These are phyloP conservation scores for Asterochloris sp. DNA, from an alignment of 139 green algal genomes.

Conservation along the genomic window DNA sequence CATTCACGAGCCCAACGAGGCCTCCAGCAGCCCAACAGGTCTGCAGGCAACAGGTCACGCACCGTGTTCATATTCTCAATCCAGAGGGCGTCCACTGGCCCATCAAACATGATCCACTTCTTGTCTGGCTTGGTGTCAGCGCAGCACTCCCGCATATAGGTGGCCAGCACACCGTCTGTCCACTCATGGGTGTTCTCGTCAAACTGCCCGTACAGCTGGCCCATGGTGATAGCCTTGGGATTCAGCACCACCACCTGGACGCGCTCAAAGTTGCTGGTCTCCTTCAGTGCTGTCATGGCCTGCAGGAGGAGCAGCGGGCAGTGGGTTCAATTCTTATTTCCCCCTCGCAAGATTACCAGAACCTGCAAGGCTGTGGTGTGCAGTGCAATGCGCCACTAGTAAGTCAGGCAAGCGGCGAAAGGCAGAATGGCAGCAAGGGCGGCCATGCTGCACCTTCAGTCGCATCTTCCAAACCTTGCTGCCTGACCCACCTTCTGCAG, in stretches of 20 bases:
- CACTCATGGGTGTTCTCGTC: conserved; percentile 83
- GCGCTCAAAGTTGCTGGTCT: conserved; percentile 28
- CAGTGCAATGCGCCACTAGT: conserved; percentile 13
- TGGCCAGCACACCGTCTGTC: conserved; percentile 72
- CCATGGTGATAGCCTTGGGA: conserved; percentile 89
- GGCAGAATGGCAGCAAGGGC: too few species aligned
- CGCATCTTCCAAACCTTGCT: background rate
- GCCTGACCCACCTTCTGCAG: conserved; percentile 24
- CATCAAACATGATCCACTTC: conserved; percentile 76
- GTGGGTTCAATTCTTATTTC: too few species aligned
- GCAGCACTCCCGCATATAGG: conserved; percentile 68
- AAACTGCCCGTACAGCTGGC: conserved; percentile 88
- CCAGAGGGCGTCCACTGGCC: conserved; percentile 19
- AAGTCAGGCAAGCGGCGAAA: too few species aligned
- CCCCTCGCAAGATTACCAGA: background rate
- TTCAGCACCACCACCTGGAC: conserved; percentile 48
- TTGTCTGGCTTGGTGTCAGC: conserved; percentile 62
- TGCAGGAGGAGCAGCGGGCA: background rate
- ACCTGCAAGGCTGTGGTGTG: background rate
- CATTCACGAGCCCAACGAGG: background rate
- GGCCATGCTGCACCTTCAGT: too few species aligned
- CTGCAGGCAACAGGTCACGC: background rate
- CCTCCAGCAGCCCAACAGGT: background rate
- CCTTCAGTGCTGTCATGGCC: conserved; percentile 38
- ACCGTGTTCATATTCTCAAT: conserved; percentile 28